Conservation (phyloP, 768 basidiomycete species). For the Trametes cingulata region DNA sequence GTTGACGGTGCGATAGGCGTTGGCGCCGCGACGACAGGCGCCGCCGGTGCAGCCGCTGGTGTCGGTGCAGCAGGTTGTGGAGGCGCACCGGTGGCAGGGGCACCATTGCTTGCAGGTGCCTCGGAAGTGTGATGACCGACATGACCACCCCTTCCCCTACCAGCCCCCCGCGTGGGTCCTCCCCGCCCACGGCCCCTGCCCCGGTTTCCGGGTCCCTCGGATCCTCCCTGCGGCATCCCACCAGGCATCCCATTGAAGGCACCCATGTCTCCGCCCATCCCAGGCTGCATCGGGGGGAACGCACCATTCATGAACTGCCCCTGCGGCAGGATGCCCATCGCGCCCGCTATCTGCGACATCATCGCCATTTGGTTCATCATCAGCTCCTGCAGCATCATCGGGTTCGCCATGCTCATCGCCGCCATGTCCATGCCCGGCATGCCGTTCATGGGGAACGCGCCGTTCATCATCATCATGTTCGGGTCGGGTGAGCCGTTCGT, state of each 20-base stretch:
- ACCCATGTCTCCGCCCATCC: slow-evolving; percentile 42
- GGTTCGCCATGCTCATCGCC: slow-evolving; percentile 60
- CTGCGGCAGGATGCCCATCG: slow-evolving; percentile 71
- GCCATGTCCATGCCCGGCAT: slow-evolving; percentile 63
- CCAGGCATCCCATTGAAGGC: slow-evolving; percentile 32
- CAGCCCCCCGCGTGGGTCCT: slow-evolving; percentile 20
- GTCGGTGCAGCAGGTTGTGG: slow-evolving; percentile 14
- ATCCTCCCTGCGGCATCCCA: slow-evolving; percentile 52
- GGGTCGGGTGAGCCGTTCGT: slow-evolving; percentile 49
- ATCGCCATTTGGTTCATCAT: slow-evolving; percentile 91
- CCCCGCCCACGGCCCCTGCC: slow-evolving; percentile 35
- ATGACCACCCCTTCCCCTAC: slow-evolving; percentile 27
- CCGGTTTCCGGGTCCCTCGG: slow-evolving; percentile 21
- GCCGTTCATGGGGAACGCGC: slow-evolving; percentile 30
- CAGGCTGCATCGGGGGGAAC: slow-evolving; percentile 56
- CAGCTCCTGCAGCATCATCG: slow-evolving; percentile 81
- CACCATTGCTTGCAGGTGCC: slow-evolving; percentile 14
- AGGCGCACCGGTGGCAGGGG: slow-evolving; percentile 5
- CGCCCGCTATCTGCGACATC: slow-evolving; percentile 90
- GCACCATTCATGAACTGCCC: slow-evolving; percentile 60
- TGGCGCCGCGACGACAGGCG: slow-evolving; percentile 25
- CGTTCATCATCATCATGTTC: slow-evolving; percentile 51
- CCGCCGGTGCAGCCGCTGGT: slow-evolving; percentile 21
- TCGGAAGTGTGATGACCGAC: slow-evolving; percentile 21
- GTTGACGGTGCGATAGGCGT: slow-evolving; percentile 21